Base-by-base conservation (phyloP, 108 stramenopile genomes). In the Nitzschia putrida region DNA sequence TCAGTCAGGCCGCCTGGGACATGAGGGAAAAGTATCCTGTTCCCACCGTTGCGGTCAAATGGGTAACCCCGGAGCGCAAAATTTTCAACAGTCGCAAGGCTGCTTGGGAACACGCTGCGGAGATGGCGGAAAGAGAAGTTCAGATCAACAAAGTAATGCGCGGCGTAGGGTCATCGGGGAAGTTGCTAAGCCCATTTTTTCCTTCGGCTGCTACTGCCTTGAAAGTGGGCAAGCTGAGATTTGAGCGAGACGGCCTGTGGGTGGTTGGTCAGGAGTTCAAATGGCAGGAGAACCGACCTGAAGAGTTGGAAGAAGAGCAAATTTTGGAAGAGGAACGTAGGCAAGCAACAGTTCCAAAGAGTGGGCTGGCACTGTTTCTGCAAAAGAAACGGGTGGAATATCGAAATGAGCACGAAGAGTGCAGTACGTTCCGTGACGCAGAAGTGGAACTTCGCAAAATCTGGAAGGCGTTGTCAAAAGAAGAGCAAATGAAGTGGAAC, bases 191-290 rank as follows among this genome's bases (percentile, higher is more conserved):
- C 39, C 85, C 85, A 68, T 66, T 64, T 50, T 18, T 75, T 44
- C 86, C 88, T n/a, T 76, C 86, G 11, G 75, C 58, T 41, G 72
- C 81, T 64, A 57, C 39, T 20, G 85, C 85, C 7, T 64, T 95
- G 67, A 81, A 90, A 24, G 89, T 88, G 14, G 93, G 93, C 0
- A 82, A 85, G 63, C 67, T 76, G 39, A 55, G 90, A 12, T 95
- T 95, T 76, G 63, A 81, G 56, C 71, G 89, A 52, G 93, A 95
- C 73, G 93, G 93, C 0, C 42, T 95, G 3, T 95, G 93, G 93
- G 85, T 95, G 7, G 90, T 95, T 5, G 90, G 90, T 0, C 93
- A 95, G 66, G 93, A 95, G 69, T 82, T 88, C 42, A 54, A 65
- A 51, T 94, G 92, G 92, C 86, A 87, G 65, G 80, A 77, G 12